Evolutionary conservation across 2,329 filamentous ascomycete genomes (phyloP).

Genomic region (Fusarium sp.): DNA sequence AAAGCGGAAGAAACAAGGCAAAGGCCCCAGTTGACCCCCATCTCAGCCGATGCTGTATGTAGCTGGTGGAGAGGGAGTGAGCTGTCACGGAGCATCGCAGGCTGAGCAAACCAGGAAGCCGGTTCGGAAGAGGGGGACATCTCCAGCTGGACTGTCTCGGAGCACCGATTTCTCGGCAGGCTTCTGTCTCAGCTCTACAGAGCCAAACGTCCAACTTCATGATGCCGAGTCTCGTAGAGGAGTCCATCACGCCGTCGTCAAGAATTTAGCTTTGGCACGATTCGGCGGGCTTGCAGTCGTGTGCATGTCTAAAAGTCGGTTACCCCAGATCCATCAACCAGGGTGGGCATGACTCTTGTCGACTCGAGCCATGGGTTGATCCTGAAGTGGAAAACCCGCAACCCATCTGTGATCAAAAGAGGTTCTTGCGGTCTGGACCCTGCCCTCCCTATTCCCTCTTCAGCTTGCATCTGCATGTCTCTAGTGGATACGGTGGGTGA

Average conservation of each 20-base stretch:
- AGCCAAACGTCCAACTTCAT: not conserved
- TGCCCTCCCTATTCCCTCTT: conserved; percentile 10
- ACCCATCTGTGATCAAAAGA: conserved; percentile 13
- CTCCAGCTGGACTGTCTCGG: conserved; percentile 11
- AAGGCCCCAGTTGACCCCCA: conserved; percentile 12
- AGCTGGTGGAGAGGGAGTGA: conserved; percentile 14
- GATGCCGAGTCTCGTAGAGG: not conserved
- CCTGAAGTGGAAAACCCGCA: conserved; percentile 28
- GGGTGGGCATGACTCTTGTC: conserved; percentile 2
- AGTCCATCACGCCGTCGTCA: conserved; percentile 19
- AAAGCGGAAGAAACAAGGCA: conserved; percentile 2
- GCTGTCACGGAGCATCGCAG: conserved; percentile 17
- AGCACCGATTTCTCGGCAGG: not conserved
- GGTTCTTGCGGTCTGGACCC: conserved; percentile 26
- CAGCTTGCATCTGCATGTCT: conserved; percentile 15
- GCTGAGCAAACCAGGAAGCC: conserved; percentile 13
- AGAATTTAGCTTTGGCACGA: conserved; percentile 18
- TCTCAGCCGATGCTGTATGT: conserved; percentile 13
- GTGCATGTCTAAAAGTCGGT: conserved; percentile 11
- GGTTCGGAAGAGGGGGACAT: conserved; percentile 9
- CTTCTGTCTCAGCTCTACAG: conserved; percentile 6
- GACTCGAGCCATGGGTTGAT: conserved; percentile 7
- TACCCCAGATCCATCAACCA: conserved; percentile 34
- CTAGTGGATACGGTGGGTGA: conserved; percentile 26
- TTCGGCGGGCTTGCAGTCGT: conserved; percentile 25